Evolutionary conservation across 306 rosid species (phyloP), one percentile per base, ranked within the genome.

Genomic region (Bauhinia variegata): DNA sequence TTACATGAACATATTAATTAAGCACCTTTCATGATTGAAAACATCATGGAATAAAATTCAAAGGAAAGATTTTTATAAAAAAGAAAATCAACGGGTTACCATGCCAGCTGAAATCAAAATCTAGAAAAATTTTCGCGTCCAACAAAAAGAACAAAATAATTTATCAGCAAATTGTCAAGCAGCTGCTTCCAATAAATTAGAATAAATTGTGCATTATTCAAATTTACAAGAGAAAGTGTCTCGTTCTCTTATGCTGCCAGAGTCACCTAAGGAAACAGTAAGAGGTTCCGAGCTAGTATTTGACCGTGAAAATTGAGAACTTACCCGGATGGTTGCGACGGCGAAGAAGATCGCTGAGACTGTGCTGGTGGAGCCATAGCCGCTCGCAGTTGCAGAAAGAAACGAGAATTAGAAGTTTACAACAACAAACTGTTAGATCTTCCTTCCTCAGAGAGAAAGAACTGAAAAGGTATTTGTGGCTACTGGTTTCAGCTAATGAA

Each of bases 261-360:
- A 11, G 42, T 30, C 8, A 8, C 5, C 11, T 54, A 17, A 30
- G 54, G 4, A 54, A 42, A 33, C 33, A 42, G 11, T 18, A 37
- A 41, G 7, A 23, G 37, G 44, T n/a, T 42, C 16, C 19, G 30
- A 7, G 33, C 41, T 46, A 71, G 71, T 76, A 70, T 34, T 48
- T 33, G 6, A 30, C 65, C 65, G 63, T 17, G n/a, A n/a, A 14
- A 67, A 31, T 51, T 33, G 55, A 47, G 33, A 72, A 74, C 86
- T 67, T 60, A 95, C 99, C 97, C 99, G 16, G 97, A 91, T 6
- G 99, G 99, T 70, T 95, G 99, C 43, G 99, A 95, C 68, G 97
- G 99, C 1, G 99, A 95, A 0, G 96, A 66, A 50, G 97, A 86
- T 74, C 99, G 97, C 39, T 82, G 80, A 36, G 96, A 78, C 67